Base-by-base conservation (phyloP, 768 basidiomycete genomes). In the Xerocomus potaroensis region DNA sequence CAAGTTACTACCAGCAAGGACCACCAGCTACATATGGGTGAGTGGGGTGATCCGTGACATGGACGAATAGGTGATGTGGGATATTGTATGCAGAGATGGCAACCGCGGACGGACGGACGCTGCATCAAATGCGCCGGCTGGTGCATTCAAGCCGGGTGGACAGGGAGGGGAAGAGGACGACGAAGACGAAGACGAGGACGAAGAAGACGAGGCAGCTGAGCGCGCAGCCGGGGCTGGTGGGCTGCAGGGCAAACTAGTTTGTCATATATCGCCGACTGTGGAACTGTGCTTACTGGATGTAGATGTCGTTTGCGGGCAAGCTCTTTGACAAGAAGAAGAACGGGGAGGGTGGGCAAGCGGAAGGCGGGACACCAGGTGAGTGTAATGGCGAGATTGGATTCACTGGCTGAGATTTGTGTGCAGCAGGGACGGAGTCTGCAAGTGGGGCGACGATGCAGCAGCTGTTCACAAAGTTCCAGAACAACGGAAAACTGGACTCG, bases 391-490 rank as follows among this genome's bases (percentile, higher is more conserved):
- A 19, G n/a, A 19, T 31, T 16, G 0, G 8, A 37, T 12, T 0
- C 21, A 16, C 15, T 26, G 38, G 24, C 23, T 45, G 10, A 40
- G n/a, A 19, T 8, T 43, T 14, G 2, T 33, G 29, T 18, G 3
- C 33, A 65, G 64, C 64, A 19, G n/a, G n/a, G n/a, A 65, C 67
- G 64, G 63, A 65, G 43, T 54, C 65, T 0, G 64, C 64, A 18
- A 63, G 63, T 23, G 55, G 59, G 32, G 59, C 51, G 4, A 66
- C 64, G 18, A 65, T 65, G 64, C 41, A 63, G 64, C 41, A 63
- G 38, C 27, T 65, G 9, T 64, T 55, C 11, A 0, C 32, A 0
- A 34, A 65, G 38, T 65, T 63, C 45, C 39, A 65, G 47, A 42
- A 34, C 19, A 53, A 51, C 9, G 64, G 64, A 2, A 52, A 54